Base-by-base conservation (phyloP, 2,329 filamentous ascomycete species). In the Emmonsiellopsis sp. region DNA sequence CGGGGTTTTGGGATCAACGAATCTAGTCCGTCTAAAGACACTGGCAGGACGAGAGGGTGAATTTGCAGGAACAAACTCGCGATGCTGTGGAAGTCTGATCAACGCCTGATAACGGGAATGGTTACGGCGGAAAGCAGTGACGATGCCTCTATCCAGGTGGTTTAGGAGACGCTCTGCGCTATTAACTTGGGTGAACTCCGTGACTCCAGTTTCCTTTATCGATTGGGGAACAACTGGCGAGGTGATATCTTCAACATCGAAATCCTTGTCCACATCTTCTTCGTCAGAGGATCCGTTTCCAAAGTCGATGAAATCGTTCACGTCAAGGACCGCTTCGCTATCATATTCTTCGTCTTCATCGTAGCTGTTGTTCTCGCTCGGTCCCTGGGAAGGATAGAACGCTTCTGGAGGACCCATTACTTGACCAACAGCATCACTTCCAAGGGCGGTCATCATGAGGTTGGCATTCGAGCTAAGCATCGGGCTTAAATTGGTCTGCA, bases 361-460 rank as follows among this genome's bases (percentile, higher is more conserved):
- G 16, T 82, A 79, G 32, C 79, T 76, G 44, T 81, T 78, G 73
- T 79, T 60, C 10, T 80, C 68, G 43, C 72, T 71, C 54, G 79
- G 71, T 52, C 71, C 79, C 9, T 78, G 77, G 52, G 85, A 83
- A 5, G 86, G 81, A 62, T 87, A 90, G 67, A 89, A 90, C 7
- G 86, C 85, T 68, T 90, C 86, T 0, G 83, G 78, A 2, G 86
- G 85, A 1, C 86, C 86, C 63, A 88, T 77, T n/a, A 82, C 77
- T 63, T 87, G 83, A 5, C 80, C 81, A 58, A 71, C 73, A 52
- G 72, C 68, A 43, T 76, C 72, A 51, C 74, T 76, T 20, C 73
- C 71, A 71, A 89, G 83, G 61, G 84, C 85, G 48, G 84, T 85
- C 72, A 91, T 83, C 86, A 91, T 90, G 59, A 91, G 78, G 55